These are phyloP conservation scores for Cardamine resedifolia DNA, from an alignment of 345 rosid genomes.

Conservation along the genomic window DNA sequence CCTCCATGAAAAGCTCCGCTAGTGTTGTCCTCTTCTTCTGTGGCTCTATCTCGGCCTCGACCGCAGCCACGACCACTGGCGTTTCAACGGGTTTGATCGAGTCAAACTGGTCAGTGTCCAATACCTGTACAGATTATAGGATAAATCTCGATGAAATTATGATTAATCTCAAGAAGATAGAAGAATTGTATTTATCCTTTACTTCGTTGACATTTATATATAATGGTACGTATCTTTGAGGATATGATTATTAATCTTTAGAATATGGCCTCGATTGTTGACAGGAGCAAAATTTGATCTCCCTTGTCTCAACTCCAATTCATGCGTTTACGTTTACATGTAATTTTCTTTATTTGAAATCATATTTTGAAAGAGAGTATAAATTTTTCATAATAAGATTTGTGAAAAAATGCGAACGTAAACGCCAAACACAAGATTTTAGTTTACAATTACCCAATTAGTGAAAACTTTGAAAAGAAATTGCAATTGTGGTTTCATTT, in stretches of 20 bases:
- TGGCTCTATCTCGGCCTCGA: conserved; percentile 29
- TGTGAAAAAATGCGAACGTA: background rate
- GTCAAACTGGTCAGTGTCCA: conserved; percentile 5
- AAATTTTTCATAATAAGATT: too few species aligned
- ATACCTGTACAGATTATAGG: background rate
- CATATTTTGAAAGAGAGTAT: background rate
- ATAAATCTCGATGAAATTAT: background rate
- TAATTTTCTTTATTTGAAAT: too few species aligned
- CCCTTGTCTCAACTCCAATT: background rate
- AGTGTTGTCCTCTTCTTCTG: conserved; percentile 69
- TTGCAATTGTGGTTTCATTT: background rate
- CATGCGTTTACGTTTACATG: background rate
- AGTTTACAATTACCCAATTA: background rate
- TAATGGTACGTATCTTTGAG: background rate
- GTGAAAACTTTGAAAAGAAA: background rate
- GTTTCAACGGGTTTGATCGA: conserved; percentile 5
- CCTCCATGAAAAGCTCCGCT: conserved; percentile 75
- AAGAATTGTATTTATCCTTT: background rate
- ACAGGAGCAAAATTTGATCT: background rate
- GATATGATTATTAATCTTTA: background rate
- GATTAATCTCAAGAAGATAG: background rate
- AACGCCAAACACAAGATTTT: background rate
- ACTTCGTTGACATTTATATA: background rate
- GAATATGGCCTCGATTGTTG: background rate
- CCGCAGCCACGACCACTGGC: background rate